phyloP scores from a whole-genome alignment of 2,329 filamentous ascomycete genomes.

The Phoma sp. region DNA sequence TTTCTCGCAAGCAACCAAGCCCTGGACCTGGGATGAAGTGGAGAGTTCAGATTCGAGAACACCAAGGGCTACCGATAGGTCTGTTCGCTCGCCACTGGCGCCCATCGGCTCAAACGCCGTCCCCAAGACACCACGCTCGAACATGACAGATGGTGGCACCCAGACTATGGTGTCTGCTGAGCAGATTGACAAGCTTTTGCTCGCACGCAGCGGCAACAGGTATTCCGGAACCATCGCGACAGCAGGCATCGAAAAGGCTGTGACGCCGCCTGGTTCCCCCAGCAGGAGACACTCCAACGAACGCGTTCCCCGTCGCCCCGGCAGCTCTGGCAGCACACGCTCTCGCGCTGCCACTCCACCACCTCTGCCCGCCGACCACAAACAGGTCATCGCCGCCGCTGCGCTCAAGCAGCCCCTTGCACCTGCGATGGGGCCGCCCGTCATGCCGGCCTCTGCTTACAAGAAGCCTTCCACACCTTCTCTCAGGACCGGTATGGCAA shows the following conservation, averaged over 20 bases:
- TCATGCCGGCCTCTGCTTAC: conserved; percentile 78
- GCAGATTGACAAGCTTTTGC: conserved; percentile 78
- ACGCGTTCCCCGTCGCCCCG: conserved; percentile 62
- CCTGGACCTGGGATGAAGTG: conserved; percentile 55
- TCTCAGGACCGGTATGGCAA: conserved; percentile 51
- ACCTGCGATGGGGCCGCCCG: conserved; percentile 80
- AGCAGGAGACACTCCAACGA: conserved; percentile 39
- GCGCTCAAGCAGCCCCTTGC: conserved; percentile 56
- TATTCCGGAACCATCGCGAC: conserved; percentile 35
- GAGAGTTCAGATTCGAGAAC: conserved; percentile 6
- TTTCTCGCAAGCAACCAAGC: conserved; percentile 53
- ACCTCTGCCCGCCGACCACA: conserved; percentile 82
- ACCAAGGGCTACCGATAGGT: conserved; percentile 9
- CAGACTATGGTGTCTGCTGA: conserved; percentile 86
- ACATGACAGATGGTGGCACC: conserved; percentile 71
- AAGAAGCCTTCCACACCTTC: conserved; percentile 53
- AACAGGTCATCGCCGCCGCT: conserved; percentile 81
- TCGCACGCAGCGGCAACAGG: conserved; percentile 54
- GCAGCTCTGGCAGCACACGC: conserved; percentile 73
- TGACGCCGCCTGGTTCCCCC: conserved; percentile 45
- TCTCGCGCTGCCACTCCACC: conserved; percentile 62
- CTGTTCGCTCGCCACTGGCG: conserved; percentile 31
- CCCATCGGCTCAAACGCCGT: conserved; percentile 32
- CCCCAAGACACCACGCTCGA: conserved; percentile 34
- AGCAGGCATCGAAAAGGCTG: conserved; percentile 37